These are phyloP conservation scores for Chlamydomonas reinhardtii DNA, from an alignment of 163 green algal genomes.

Conservation along the genomic window DNA sequence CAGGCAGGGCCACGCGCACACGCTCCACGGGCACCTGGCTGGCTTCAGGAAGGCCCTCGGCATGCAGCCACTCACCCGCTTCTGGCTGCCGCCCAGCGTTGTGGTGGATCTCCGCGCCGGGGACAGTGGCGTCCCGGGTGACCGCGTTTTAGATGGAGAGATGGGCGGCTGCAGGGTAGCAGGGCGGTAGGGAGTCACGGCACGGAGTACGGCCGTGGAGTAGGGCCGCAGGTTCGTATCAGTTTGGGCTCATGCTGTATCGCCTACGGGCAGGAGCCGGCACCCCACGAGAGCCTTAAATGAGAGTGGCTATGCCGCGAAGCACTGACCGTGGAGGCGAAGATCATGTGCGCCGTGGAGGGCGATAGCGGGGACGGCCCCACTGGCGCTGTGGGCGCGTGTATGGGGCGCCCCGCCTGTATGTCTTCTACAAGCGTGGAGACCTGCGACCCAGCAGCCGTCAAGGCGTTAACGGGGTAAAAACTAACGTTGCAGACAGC, in stretches of 20 bases:
- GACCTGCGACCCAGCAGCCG: slow-evolving; percentile 68
- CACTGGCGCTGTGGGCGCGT: slow-evolving; percentile 48
- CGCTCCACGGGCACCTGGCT: too few relatives aligned
- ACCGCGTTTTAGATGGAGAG: slow-evolving; percentile 59
- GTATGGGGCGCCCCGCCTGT: slow-evolving; percentile 75
- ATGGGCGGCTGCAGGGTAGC: slow-evolving; percentile 54
- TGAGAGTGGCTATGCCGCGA: too few relatives aligned
- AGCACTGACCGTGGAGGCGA: slow-evolving; percentile 63
- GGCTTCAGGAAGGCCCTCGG: too few relatives aligned
- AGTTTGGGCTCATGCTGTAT: too few relatives aligned
- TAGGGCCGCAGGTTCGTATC: too few relatives aligned
- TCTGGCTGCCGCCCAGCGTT: slow-evolving; percentile 18
- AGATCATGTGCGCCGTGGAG: slow-evolving; percentile 74
- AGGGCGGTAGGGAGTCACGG: too few relatives aligned
- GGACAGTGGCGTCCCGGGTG: slow-evolving; percentile 54
- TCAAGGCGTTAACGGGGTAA: not conserved
- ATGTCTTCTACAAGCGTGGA: slow-evolving; percentile 89
- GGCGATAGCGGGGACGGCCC: slow-evolving; percentile 76
- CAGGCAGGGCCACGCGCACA: too few relatives aligned
- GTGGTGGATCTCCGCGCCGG: slow-evolving; percentile 50
- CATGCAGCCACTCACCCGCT: slow-evolving; percentile 21
- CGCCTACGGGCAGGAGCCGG: too few relatives aligned
- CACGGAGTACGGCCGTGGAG: too few relatives aligned
- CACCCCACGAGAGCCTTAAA: too few relatives aligned
- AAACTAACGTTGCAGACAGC: not conserved